Base-by-base conservation (phyloP, 306 rosid genomes). In the Cicer pinnatifidum region DNA sequence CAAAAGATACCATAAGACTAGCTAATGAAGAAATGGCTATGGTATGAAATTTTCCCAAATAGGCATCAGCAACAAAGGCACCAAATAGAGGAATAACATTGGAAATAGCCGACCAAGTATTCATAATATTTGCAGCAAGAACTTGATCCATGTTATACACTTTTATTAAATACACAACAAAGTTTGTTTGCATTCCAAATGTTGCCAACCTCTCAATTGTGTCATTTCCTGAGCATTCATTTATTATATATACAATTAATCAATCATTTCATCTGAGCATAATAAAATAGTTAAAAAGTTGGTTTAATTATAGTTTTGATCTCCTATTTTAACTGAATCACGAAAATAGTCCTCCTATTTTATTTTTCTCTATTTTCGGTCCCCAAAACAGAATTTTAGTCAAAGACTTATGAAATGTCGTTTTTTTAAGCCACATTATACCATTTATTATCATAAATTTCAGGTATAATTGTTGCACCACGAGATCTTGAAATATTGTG, bases 101-200 rank as follows among this genome's bases (percentile, higher is more conserved):
- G 73, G 74, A 71, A 11, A 60, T 7, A 47, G 79, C 86, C 1
- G 11, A 0, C 89, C 87, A 85, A 5, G 85, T 37, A 75, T 69
- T 75, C 9, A 85, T n/a, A 50, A 87, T 73, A 51, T 80, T 80
- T 13, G 91, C 80, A 56, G 89, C 84, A 58, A 37, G 6, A 8
- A 87, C 86, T 46, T 85, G 91, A 64, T 85, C 91, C 87, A 87
- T 78, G 67, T 85, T 71, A 70, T 51, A 83, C 61, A 80, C 89
- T 57, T 15, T 78, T 78, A 76, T 75, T 76, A 85, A 50, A 54
- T 87, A 87, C 64, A 87, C 84, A 69, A 83, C 69, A 11, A 87
- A 81, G 19, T 85, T 87, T 28, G 83, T 73, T 57, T 78, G 78
- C 78, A 87, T 43, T 53, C 89, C 89, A 64, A 3, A 78, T 0